These are phyloP conservation scores for Calocera viscosa DNA, from an alignment of 768 basidiomycete species.

Conservation along the genomic window DNA sequence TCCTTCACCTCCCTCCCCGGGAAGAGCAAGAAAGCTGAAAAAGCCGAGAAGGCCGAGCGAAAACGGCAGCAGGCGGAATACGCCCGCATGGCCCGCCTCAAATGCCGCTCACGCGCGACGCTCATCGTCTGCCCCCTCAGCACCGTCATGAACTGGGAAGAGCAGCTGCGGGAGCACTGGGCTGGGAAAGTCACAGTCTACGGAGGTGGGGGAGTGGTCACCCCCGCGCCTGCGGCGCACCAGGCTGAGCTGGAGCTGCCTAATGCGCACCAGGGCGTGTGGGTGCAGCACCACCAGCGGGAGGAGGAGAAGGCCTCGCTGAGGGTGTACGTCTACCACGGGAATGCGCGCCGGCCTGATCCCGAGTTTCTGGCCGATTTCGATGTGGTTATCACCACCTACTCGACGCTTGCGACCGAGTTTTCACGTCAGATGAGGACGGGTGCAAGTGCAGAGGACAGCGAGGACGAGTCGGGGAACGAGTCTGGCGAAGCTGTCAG, in stretches of 20 bases:
- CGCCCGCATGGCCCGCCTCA: conserved; percentile 59
- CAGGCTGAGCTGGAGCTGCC: conserved; percentile 20
- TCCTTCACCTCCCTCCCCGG: conserved; percentile 23
- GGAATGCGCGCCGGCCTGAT: conserved; percentile 74
- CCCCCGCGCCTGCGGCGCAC: conserved; percentile 7
- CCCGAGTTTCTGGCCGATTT: conserved; percentile 82
- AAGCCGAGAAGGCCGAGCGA: conserved; percentile 52
- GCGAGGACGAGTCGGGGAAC: conserved; percentile 39
- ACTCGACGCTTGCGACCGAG: conserved; percentile 88
- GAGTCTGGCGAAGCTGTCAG: conserved; percentile 40
- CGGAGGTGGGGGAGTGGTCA: conserved; percentile 45
- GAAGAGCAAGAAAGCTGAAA: conserved; percentile 46
- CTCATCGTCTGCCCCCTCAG: conserved; percentile 94
- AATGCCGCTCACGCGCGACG: conserved; percentile 74
- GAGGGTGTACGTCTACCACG: conserved; percentile 94
- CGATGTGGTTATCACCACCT: conserved; percentile 95
- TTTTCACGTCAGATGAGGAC: conserved; percentile 78
- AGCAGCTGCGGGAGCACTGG: conserved; percentile 97
- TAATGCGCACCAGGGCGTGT: conserved; percentile 19
- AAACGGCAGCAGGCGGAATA: conserved; percentile 58
- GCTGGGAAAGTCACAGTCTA: conserved; percentile 70
- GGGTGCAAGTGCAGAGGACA: conserved; percentile 43
- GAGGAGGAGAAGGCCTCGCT: conserved; percentile 42
- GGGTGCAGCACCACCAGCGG: conserved; percentile 11
- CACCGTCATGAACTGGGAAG: conserved; percentile 97